A percentile compares a stretch with the other conserved stretches of the same genome.
Evolutionary conservation across 2,329 filamentous ascomycete species (phyloP).

Genomic region (Neoascochyta sp.): DNA sequence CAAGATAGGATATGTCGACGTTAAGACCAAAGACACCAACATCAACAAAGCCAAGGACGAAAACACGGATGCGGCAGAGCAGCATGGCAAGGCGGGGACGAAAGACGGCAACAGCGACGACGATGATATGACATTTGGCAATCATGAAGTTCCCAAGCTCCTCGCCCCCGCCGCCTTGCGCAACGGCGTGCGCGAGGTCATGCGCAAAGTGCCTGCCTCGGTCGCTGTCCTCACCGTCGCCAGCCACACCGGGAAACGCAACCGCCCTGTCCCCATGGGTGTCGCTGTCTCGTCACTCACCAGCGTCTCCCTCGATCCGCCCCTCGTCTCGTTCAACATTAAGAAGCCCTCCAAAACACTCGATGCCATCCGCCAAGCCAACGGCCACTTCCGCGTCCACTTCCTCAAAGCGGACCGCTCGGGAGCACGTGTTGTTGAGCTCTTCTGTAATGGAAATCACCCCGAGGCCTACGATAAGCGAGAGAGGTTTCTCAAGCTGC

Average conservation of each 20-base stretch:
- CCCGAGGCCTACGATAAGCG: slow-evolving; percentile 19
- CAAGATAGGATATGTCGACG: too few species aligned
- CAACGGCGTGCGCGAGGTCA: slow-evolving; percentile 35
- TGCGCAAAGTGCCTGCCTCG: slow-evolving; percentile 55
- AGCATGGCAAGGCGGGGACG: slow-evolving; percentile 2
- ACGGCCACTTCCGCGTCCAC: slow-evolving; percentile 48
- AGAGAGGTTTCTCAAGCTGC: slow-evolving; percentile 3
- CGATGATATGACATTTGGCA: too few species aligned
- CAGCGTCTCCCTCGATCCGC: slow-evolving; percentile 56
- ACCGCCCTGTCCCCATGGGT: slow-evolving; percentile 22
- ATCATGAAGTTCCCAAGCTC: too few species aligned
- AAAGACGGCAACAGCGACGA: not conserved
- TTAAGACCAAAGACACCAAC: too few species aligned
- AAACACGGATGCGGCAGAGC: too few species aligned
- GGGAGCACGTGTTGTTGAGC: slow-evolving; percentile 29
- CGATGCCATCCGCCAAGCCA: slow-evolving; percentile 47
- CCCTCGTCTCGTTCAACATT: slow-evolving; percentile 61
- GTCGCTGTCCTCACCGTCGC: slow-evolving; percentile 53
- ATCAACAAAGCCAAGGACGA: too few species aligned
- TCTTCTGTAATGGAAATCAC: slow-evolving; percentile 31
- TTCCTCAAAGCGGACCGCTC: slow-evolving; percentile 39
- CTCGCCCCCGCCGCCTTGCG: slow-evolving; percentile 9
- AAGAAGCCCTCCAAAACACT: slow-evolving; percentile 55
- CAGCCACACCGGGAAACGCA: slow-evolving; percentile 10
- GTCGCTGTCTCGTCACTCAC: slow-evolving; percentile 62